These are phyloP conservation scores for Nemophila menziesii DNA, from an alignment of 257 asterid genomes.

Conservation along the genomic window DNA sequence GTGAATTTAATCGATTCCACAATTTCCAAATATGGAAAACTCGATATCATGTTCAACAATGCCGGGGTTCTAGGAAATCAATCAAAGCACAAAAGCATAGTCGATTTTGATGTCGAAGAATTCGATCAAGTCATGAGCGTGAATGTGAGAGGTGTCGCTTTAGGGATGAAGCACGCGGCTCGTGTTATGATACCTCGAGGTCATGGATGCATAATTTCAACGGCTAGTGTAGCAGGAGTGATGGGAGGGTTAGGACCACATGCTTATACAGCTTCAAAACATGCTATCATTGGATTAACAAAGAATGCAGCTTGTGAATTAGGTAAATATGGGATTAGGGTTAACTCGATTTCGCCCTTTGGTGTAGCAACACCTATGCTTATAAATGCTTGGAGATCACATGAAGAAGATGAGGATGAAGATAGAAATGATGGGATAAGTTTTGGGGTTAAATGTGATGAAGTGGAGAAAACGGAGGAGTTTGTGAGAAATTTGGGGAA, in stretches of 20 bases:
- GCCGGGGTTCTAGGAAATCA: conserved; percentile 75
- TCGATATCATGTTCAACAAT: conserved; percentile 67
- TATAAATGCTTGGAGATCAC: conserved; percentile 52
- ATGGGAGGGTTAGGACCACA: conserved; percentile 77
- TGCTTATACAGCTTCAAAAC: conserved; percentile 77
- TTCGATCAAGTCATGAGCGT: conserved; percentile 55
- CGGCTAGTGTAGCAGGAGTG: conserved; percentile 67
- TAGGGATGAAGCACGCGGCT: conserved; percentile 82
- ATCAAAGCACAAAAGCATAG: conserved; percentile 55
- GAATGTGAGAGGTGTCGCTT: conserved; percentile 55
- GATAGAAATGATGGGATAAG: conserved; percentile 7
- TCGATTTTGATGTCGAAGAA: conserved; percentile 52
- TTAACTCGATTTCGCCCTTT: conserved; percentile 73
- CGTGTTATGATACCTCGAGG: conserved; percentile 49
- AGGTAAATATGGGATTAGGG: conserved; percentile 61
- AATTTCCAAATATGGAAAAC: conserved; percentile 30
- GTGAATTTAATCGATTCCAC: conserved; percentile 29
- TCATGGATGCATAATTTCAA: conserved; percentile 51
- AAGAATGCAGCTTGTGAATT: conserved; percentile 73
- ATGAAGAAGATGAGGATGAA: conserved; percentile 8
- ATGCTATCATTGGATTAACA: conserved; percentile 64
- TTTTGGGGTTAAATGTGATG: conserved; percentile 3
- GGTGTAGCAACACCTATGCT: conserved; percentile 84
- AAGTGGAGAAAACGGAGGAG: conserved; percentile 59
- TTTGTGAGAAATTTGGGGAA: conserved; percentile 51